These are phyloP conservation scores for Diospyros lotus DNA, from an alignment of 148 eudicot genomes.

Conservation along the genomic window DNA sequence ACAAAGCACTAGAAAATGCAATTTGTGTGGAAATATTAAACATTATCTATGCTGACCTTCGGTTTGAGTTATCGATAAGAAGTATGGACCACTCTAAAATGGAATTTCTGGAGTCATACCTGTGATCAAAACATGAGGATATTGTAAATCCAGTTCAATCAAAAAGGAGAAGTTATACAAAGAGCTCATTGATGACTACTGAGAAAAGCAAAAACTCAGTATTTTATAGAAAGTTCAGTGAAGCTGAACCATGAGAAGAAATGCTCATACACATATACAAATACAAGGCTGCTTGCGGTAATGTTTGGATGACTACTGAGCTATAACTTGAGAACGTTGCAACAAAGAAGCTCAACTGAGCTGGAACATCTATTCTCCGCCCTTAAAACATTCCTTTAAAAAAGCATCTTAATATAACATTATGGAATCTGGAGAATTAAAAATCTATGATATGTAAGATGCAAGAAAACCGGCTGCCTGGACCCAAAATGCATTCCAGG, in stretches of 20 bases:
- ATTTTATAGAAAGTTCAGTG: neutral
- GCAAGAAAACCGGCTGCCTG: too few relatives aligned
- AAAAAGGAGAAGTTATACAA: neutral
- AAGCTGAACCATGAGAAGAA: neutral
- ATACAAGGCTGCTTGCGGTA: neutral
- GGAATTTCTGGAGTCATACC: constrained; percentile 89
- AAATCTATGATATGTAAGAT: too few relatives aligned
- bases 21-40: neutral
- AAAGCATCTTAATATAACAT: too few relatives aligned
- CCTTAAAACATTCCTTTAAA: neutral
- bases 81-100: constrained; percentile 89
- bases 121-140: constrained; percentile 26
- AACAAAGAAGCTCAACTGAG: neutral
- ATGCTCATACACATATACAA: neutral
- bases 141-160: neutral
- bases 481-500: neutral
- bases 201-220: neutral
- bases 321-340: neutral
- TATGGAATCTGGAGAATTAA: too few relatives aligned
- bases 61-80: constrained; percentile 82
- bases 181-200: neutral
- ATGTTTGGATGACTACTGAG: neutral
- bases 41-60: constrained; percentile 47
- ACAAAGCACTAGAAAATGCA: neutral
- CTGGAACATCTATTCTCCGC: neutral